These are phyloP conservation scores for Elsinoe batatas DNA, from an alignment of 2,329 filamentous ascomycete species.

Conservation along the genomic window DNA sequence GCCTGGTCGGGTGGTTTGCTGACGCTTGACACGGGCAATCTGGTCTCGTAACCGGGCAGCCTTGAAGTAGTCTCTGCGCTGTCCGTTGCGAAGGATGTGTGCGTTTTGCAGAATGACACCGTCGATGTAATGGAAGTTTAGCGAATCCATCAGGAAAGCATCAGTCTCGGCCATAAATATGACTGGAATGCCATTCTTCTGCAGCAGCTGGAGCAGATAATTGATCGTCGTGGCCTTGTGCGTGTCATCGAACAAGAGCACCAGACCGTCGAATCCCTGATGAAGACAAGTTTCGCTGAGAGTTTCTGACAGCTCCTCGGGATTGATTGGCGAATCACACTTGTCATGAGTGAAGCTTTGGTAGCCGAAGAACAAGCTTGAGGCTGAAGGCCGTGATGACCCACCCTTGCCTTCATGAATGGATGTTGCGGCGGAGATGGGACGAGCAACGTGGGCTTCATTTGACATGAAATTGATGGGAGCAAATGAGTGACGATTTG, in stretches of 20 bases:
- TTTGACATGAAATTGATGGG: slow-evolving; percentile 12
- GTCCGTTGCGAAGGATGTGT: slow-evolving; percentile 12
- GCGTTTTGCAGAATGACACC: slow-evolving; percentile 16
- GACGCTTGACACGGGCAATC: slow-evolving; percentile 16
- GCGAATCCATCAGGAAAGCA: slow-evolving; percentile 9
- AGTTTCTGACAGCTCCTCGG: background rate
- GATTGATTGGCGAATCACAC: background rate
- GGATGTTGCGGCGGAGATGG: slow-evolving; percentile 11
- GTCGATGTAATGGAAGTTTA: slow-evolving; percentile 14
- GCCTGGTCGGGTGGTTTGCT: slow-evolving; percentile 13
- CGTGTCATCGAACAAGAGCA: slow-evolving; percentile 10
- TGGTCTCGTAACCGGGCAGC: slow-evolving; percentile 15
- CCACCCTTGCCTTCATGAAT: slow-evolving; percentile 6
- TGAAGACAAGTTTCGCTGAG: slow-evolving; percentile 13
- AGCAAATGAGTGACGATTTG: slow-evolving; percentile 5
- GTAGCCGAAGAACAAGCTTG: slow-evolving; percentile 12
- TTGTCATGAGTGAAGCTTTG: slow-evolving; percentile 10
- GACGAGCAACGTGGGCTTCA: slow-evolving; percentile 11
- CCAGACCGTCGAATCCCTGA: slow-evolving; percentile 15
- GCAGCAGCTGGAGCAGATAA: slow-evolving; percentile 3
- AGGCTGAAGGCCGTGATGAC: slow-evolving; percentile 8
- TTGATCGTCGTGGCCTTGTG: slow-evolving; percentile 14
- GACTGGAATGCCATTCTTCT: slow-evolving; percentile 13
- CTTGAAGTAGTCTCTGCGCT: slow-evolving; percentile 16
- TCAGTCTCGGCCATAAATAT: slow-evolving; percentile 16